These are phyloP conservation scores for Haematococcus lacustris DNA, from an alignment of 139 green algal species.

Conservation along the genomic window DNA sequence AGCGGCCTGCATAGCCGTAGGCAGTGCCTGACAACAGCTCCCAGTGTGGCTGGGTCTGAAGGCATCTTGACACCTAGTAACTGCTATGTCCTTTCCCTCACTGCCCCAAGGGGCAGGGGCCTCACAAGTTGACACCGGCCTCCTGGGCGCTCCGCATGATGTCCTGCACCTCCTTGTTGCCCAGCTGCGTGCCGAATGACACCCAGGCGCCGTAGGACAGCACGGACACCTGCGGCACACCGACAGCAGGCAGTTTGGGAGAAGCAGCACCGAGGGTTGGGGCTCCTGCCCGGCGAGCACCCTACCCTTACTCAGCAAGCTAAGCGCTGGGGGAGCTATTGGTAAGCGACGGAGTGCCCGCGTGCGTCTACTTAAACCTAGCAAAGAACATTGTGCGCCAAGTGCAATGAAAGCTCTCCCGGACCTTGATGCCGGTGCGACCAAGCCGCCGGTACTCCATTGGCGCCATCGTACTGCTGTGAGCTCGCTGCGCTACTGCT, in stretches of 20 bases:
- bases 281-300: too few relatives aligned
- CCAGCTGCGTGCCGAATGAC: constrained; percentile 50
- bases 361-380: too few relatives aligned
- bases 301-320: too few relatives aligned
- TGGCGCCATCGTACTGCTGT: background rate
- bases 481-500: too few relatives aligned
- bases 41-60: too few relatives aligned
- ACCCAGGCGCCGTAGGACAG: constrained; percentile 66
- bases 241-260: background rate
- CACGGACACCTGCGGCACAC: constrained; percentile 40
- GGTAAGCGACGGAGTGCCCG: too few relatives aligned
- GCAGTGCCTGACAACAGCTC: too few relatives aligned
- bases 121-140: constrained; percentile 69
- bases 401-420: background rate
- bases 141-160: constrained; percentile 46
- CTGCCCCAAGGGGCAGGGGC: too few relatives aligned
- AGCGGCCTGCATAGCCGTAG: too few relatives aligned
- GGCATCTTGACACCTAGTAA: background rate
- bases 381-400: too few relatives aligned
- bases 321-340: too few relatives aligned
- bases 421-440: constrained; percentile 45
- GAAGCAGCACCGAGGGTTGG: too few relatives aligned
- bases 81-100: constrained; percentile 3
- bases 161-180: constrained; percentile 48
- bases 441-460: constrained; percentile 61